Base-by-base conservation (phyloP, 2,329 filamentous ascomycete genomes). In the Claviceps pazoutovae region DNA sequence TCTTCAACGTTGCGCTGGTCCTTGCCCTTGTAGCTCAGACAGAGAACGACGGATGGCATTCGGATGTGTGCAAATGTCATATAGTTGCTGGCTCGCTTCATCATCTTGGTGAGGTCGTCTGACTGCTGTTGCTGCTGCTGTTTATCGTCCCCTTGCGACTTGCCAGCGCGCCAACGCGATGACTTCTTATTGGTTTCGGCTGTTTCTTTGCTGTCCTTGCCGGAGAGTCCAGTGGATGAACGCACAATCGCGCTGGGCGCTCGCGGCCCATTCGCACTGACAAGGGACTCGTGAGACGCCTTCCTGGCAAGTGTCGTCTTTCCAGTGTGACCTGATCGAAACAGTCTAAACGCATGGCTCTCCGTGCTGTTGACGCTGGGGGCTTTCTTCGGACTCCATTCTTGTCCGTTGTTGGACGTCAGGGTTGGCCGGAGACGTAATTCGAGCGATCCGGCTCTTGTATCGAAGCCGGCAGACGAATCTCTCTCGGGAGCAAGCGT, bases 11-110 rank as follows among this genome's bases (percentile, higher is more conserved):
- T 98, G 63, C 90, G 88, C 57, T 95, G 88, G 45, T 90, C 88
- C 65, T 89, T 94, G 62, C 94, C 93, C 67, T 97, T 95, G 76
- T 96, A 96, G 63, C 87, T 94, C 30, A 98, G 76, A 64, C 93
- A 98, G 37, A 98, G 80, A 2, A 97, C 89, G 59, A 98, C 91
- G 52, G 88, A 93, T 2, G 90, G 88, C 62, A 98, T 88, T 67
- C 89, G 93, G 67, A 98, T 89, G 66, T 95, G 90, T 2, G 91
- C 85, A 55, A 98, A 83, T 0, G 93, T 96, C 89, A 96, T 96
- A 71, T 94, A 98, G 65, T 90, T 95, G 53, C 88, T 95, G 3
- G 93, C 93, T 34, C 93, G 84, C 51, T 81, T 83, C 69, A 98
- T 91, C 93, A 98, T 98, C 71, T 94, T 88, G 11, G 88, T 93